A percentile compares a stretch with the other conserved stretches of the same genome.
Conservation (phyloP, 148 eudicot genomes). For the Rhododendron vialii region DNA sequence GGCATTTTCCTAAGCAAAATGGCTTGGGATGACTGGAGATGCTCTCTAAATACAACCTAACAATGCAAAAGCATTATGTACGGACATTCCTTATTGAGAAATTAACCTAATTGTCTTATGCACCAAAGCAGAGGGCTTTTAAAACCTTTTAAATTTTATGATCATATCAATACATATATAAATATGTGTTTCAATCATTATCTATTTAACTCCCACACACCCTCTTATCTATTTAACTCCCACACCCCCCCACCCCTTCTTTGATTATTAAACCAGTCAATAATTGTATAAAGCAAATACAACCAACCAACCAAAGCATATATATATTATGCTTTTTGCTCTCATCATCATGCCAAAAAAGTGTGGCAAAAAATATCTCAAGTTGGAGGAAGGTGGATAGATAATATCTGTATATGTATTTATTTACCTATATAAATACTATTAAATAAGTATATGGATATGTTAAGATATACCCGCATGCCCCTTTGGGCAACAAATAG, state of each 20-base stretch:
- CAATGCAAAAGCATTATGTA: neutral
- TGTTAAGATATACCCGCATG: neutral
- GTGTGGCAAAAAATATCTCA: neutral
- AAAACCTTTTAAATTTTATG: too few relatives aligned
- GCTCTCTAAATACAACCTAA: neutral
- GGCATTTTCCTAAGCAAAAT: too few relatives aligned
- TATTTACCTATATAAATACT: neutral
- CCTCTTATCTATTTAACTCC: neutral
- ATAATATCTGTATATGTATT: neutral
- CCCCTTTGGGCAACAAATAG: neutral
- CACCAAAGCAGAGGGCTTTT: neutral
- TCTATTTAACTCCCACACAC: neutral
- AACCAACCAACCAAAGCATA: neutral
- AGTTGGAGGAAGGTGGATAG: neutral
- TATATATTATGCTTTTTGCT: neutral
- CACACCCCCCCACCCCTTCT: neutral
- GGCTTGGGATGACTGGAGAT: too few relatives aligned
- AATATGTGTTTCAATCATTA: neutral
- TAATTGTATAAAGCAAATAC: neutral
- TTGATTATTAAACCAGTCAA: neutral
- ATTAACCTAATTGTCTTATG: neutral
- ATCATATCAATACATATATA: too few relatives aligned
- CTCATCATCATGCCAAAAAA: neutral
- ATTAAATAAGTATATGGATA: neutral
- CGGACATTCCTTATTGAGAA: neutral